Evolutionary conservation across 2,329 filamentous ascomycete genomes (phyloP), one percentile per base, ranked within the genome.

Genomic region (Calonectria pseudoreteaudii): DNA sequence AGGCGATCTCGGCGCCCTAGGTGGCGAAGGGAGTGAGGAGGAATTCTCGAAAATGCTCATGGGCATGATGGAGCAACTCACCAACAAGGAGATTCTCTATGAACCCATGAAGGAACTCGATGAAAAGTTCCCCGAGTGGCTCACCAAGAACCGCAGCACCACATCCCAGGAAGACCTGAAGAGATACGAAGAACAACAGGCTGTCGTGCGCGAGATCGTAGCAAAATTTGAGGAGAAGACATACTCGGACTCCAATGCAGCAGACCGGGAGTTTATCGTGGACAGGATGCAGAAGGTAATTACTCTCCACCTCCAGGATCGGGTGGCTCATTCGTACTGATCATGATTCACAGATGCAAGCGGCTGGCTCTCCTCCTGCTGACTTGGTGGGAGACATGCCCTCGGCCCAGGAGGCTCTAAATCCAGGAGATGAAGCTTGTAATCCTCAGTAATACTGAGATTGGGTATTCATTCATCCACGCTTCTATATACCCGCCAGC

Each of bases 51-150:
- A 98, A 86, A 95, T 98, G 92, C 91, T 99, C 73, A 92, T 98
- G 90, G 94, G 94, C 68, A 98, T 98, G 95, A 98, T 99, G 96
- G 95, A 98, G 86, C 96, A 99, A 85, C 90, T 99, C 76, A 98
- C 97, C 4, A 98, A 98, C 85, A 98, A 98, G 87, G 97, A 98
- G 79, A 98, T 99, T 76, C 86, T 99, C 66, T 98, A 98, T 83
- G 96, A 99, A 86, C 97, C 97, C 3, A 98, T 99, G 95, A 98
- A 98, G 87, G 97, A 99, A 86, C 88, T 99, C 62, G 88, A 98
- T 83, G 93, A 95, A 68, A 98, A 98, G 85, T 99, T 97, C 82
- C 96, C 96, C 0, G 92, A 86, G 2, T 99, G 97, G 96, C 89
- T 99, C 83, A 90, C 91, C 80, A 93, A 94, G 85, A 96, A 98